phyloP scores from a whole-genome alignment of 1,284 basidiomycete genomes.

The Boletus calvinii region DNA sequence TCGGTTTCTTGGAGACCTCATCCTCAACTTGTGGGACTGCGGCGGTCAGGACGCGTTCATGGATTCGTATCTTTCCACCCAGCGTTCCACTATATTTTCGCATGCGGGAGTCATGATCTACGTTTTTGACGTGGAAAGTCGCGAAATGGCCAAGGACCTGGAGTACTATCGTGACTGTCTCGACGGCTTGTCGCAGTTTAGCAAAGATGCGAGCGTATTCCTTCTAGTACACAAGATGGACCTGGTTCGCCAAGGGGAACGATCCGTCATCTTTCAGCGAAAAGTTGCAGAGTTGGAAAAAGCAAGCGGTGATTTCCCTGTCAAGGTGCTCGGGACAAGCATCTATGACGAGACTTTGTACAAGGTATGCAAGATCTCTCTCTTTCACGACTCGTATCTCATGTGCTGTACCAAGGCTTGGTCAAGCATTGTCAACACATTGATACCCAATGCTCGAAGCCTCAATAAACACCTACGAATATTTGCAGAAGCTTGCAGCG shows the following conservation, averaged over 20 bases:
- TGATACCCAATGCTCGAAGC: slow-evolving; percentile 92
- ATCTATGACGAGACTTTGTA: slow-evolving; percentile 99
- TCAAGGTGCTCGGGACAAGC: slow-evolving; percentile 88
- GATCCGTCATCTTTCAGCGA: slow-evolving; percentile 60
- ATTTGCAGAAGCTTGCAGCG: slow-evolving; percentile 83
- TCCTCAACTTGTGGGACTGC: slow-evolving; percentile 97
- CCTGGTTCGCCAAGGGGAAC: slow-evolving; percentile 60
- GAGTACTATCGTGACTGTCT: slow-evolving; percentile 88
- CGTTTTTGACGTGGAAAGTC: slow-evolving; percentile 90
- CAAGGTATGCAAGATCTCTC: slow-evolving; percentile 56
- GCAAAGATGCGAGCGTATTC: slow-evolving; percentile 84
- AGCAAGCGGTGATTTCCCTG: slow-evolving; percentile 55
- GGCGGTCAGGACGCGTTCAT: slow-evolving; percentile 98
- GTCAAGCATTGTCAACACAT: slow-evolving; percentile 95
- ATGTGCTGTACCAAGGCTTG: slow-evolving; percentile 68
- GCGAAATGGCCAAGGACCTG: slow-evolving; percentile 74
- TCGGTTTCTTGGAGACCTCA: slow-evolving; percentile 91
- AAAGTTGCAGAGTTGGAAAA: slow-evolving; percentile 68
- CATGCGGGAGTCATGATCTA: slow-evolving; percentile 97
- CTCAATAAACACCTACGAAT: slow-evolving; percentile 85
- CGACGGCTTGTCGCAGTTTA: slow-evolving; percentile 72
- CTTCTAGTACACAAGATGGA: slow-evolving; percentile 98
- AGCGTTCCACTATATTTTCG: slow-evolving; percentile 91
- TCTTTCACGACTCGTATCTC: slow-evolving; percentile 8
- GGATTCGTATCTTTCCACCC: slow-evolving; percentile 90